Base-by-base conservation (phyloP, 1,284 basidiomycete genomes). In the Thelephora terrestris region DNA sequence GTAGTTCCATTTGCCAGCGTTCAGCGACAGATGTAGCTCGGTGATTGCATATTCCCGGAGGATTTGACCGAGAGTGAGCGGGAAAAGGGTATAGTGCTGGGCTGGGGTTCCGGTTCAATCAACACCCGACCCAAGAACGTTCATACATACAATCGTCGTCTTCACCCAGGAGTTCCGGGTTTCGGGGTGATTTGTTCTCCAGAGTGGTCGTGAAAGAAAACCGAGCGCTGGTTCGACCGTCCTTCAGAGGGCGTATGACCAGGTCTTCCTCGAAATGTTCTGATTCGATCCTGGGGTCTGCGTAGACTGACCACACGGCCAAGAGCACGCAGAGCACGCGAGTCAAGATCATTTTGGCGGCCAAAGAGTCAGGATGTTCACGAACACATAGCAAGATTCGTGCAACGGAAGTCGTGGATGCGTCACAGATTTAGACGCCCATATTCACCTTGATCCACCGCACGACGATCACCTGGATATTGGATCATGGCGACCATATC, bases 1-100 rank as follows among this genome's bases (percentile, higher is more conserved):
- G 59, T 93, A 92, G 60, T 88, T 78, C 94, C 94, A 97, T 54
- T 84, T 84, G 7, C 94, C 94, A 9, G 91, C 81, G 52, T 92
- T 94, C 49, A 97, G 75, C 10, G 83, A 81, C 1, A 98, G 76
- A 55, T 93, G 88, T 14, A 97, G 73, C 57, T 95, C 91, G 0
- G 87, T 82, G 20, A 94, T 81, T 1, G 83, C 79, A 61, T 91
- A 87, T 61, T 87, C 79, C 50, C 85, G 80, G 21, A 96, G 71
- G 17, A 96, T 84, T 61, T 96, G 87, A 2, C 93, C 83, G 16
- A 97, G 71, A 0, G 84, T 73, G 7, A 95, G 78, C 0, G 94
- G 92, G 47, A 96, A 89, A 9, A 96, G 64, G 1, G 78, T 78
- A 58, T 91, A 90, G 59, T 93, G 89, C 60, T 89, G 87, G 46